Percentiles rank a stretch among this genome's conserved stretches.
Evolutionary conservation across 1,284 basidiomycete species (phyloP).

Genomic region (Ustilago curta): DNA sequence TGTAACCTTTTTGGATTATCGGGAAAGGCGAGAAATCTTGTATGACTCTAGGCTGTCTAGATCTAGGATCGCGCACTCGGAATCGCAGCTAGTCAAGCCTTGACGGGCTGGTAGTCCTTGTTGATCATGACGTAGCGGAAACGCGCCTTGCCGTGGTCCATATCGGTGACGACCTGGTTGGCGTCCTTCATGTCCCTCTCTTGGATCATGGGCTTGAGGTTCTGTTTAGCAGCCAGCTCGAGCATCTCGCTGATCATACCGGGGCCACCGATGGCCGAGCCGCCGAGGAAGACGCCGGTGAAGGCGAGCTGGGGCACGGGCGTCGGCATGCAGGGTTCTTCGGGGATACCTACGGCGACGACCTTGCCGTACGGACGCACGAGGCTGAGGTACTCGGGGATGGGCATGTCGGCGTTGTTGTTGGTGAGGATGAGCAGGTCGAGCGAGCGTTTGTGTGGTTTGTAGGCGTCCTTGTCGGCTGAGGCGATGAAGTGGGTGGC

Average conservation of each 20-base stretch:
- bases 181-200: conserved; percentile 56
- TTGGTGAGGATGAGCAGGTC: conserved; percentile 72
- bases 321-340: conserved; percentile 61
- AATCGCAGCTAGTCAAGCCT: conserved; percentile 12
- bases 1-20: conserved; percentile 2
- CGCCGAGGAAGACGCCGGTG: conserved; percentile 55
- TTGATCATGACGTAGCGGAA: conserved; percentile 72
- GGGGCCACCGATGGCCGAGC: conserved; percentile 63
- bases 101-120: conserved; percentile 57
- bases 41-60: neutral
- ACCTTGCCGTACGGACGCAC: conserved; percentile 70
- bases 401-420: conserved; percentile 69
- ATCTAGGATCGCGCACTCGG: neutral
- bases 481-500: conserved; percentile 59
- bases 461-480: conserved; percentile 42
- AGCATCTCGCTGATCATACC: conserved; percentile 68
- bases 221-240: conserved; percentile 54
- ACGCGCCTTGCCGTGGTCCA: conserved; percentile 60
- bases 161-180: conserved; percentile 56
- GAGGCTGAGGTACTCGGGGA: conserved; percentile 69
- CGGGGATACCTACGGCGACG: conserved; percentile 70
- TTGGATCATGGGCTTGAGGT: conserved; percentile 58
- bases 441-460: conserved; percentile 67
- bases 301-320: conserved; percentile 52
- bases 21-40: neutral